These are phyloP conservation scores for Mycena chlorophos DNA, from an alignment of 768 basidiomycete species.

Conservation along the genomic window DNA sequence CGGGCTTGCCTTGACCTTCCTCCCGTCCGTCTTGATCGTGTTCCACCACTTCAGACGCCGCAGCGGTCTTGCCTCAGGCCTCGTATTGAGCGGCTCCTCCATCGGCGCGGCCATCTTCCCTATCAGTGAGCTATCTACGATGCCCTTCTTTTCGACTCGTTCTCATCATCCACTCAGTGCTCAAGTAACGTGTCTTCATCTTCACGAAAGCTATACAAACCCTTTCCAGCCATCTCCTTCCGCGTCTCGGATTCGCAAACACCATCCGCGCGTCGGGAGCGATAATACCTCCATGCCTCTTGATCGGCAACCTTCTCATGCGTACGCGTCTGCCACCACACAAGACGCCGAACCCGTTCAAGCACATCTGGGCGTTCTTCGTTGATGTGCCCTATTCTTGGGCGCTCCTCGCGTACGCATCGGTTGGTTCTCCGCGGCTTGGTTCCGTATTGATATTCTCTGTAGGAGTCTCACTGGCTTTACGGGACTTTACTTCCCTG, in stretches of 20 bases:
- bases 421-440: background rate
- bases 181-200: slow-evolving; percentile 2
- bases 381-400: background rate
- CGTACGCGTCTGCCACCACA: background rate
- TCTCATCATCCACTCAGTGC: background rate
- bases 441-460: background rate
- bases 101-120: background rate
- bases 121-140: too few species aligned
- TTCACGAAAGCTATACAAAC: background rate
- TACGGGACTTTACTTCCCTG: slow-evolving; percentile 3
- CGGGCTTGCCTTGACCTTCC: slow-evolving; percentile 1
- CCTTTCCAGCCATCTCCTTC: background rate
- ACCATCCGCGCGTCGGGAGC: background rate
- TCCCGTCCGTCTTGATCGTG: background rate
- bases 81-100: slow-evolving; percentile 1
- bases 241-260: slow-evolving; percentile 1
- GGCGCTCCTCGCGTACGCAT: background rate
- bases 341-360: background rate
- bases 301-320: slow-evolving; percentile 2
- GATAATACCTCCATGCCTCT: background rate
- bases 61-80: background rate
- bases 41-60: background rate
- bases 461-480: background rate
- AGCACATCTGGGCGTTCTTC: background rate
- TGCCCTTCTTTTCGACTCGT: background rate